Evolutionary conservation across 1,139 yeast genomes (phyloP).

Genomic region (Magnusiomyces suaveolens): DNA sequence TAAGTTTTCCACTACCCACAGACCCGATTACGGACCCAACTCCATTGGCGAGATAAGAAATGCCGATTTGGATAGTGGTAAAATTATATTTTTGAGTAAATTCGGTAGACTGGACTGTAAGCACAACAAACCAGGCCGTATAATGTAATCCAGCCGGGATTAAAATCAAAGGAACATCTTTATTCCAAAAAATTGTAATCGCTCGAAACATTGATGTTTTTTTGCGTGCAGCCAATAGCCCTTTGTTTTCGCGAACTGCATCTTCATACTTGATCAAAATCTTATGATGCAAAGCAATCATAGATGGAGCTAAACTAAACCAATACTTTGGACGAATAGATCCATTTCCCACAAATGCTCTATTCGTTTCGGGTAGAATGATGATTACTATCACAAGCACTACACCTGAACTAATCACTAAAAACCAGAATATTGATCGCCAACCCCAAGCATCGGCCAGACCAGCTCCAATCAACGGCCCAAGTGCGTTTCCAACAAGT

Average conservation of each 20-base stretch:
- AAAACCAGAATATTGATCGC: conserved; percentile 70
- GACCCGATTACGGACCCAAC: conserved; percentile 33
- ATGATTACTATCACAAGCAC: conserved; percentile 28
- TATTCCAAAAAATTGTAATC: conserved; percentile 28
- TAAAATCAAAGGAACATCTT: conserved; percentile 33
- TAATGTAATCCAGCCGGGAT: conserved; percentile 54
- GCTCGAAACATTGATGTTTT: conserved; percentile 33
- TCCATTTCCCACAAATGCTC: conserved; percentile 61
- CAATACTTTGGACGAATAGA: conserved; percentile 40
- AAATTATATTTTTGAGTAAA: conserved; percentile 43
- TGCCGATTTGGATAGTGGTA: conserved; percentile 47
- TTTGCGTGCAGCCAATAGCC: conserved; percentile 13
- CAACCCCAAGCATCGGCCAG: conserved; percentile 52
- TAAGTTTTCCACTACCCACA: conserved; percentile 27
- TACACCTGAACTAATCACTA: conserved; percentile 51
- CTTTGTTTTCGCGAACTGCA: not conserved
- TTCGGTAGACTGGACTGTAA: conserved; percentile 53
- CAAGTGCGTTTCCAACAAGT: conserved; percentile 62
- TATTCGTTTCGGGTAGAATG: conserved; percentile 60
- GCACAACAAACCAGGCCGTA: conserved; percentile 58
- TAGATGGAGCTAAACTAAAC: conserved; percentile 38
- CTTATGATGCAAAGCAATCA: conserved; percentile 7
- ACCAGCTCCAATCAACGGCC: conserved; percentile 67
- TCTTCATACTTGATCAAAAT: not conserved
- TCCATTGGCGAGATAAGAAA: conserved; percentile 42